Evolutionary conservation across 177 flowering plant genomes (phyloP).

Genomic region (Telopea speciosissima): DNA sequence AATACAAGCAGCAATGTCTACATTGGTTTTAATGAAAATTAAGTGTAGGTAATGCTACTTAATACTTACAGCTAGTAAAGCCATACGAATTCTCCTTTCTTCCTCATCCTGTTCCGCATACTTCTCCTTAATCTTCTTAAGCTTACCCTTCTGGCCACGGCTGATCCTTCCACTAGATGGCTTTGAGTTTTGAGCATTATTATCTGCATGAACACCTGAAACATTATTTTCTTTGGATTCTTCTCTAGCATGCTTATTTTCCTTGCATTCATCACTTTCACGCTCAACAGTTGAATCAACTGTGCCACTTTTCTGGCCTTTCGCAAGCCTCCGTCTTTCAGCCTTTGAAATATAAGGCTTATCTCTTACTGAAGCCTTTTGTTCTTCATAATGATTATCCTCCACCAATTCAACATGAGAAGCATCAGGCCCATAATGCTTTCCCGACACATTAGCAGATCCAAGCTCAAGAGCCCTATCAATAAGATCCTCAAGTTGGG

Average conservation of each 20-base stretch:
- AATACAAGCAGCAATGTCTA: neutral
- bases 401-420: conserved; percentile 30
- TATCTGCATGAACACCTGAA: conserved; percentile 24
- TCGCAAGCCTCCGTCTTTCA: conserved; percentile 67
- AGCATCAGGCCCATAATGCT: conserved; percentile 28
- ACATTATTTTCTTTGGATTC: conserved; percentile 20
- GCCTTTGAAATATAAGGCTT: conserved; percentile 85
- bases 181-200: conserved; percentile 25
- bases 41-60: conserved; percentile 29
- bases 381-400: conserved; percentile 33
- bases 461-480: conserved; percentile 93
- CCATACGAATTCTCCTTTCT: conserved; percentile 83
- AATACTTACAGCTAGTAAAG: conserved; percentile 84
- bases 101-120: conserved; percentile 96
- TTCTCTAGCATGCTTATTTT: conserved; percentile 18
- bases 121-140: conserved; percentile 92
- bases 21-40: neutral
- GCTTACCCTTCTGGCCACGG: conserved; percentile 85
- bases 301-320: conserved; percentile 35
- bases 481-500: conserved; percentile 77
- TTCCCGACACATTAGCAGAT: conserved; percentile 37
- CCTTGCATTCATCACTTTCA: conserved; percentile 32
- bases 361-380: conserved; percentile 35
- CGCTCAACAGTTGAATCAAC: conserved; percentile 21
- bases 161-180: conserved; percentile 50